Evolutionary conservation across 2,329 filamentous ascomycete species (phyloP).

Genomic region (Thelonectria olida): DNA sequence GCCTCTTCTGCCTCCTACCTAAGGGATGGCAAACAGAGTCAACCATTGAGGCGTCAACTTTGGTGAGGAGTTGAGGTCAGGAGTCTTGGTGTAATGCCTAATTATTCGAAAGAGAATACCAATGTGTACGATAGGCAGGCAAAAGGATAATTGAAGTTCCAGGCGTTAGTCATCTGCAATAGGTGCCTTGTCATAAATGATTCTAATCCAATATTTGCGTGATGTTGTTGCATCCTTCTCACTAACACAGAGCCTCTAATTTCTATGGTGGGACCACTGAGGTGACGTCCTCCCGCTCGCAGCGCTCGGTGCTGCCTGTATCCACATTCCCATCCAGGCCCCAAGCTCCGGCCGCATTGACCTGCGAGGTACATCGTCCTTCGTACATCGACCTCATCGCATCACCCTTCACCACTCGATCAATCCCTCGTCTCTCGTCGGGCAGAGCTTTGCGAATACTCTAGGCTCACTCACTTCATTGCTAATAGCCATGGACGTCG

Average conservation of each 20-base stretch:
- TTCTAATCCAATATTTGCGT: too few relatives aligned
- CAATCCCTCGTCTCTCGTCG: conserved; percentile 7
- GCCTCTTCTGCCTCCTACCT: background rate
- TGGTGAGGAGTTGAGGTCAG: conserved; percentile 5
- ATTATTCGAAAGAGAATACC: background rate
- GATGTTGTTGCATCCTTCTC: too few relatives aligned
- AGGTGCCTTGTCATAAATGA: too few relatives aligned
- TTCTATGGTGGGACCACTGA: conserved; percentile 13
- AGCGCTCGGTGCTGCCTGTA: conserved; percentile 15
- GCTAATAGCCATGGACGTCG: conserved; percentile 55
- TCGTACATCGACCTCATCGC: conserved; percentile 19
- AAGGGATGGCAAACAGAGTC: too few relatives aligned
- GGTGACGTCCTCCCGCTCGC: conserved; percentile 19
- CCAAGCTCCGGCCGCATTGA: conserved; percentile 22
- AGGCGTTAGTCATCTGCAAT: too few relatives aligned
- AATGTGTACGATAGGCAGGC: background rate
- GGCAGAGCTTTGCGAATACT: conserved; percentile 17
- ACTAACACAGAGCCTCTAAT: background rate
- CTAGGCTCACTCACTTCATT: background rate
- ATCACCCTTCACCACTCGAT: conserved; percentile 31
- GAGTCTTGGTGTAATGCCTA: background rate
- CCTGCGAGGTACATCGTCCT: conserved; percentile 4
- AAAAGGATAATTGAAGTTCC: background rate
- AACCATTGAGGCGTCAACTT: too few relatives aligned
- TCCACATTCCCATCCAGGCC: conserved; percentile 4